Percentiles rank a stretch among this genome's conserved stretches.
Conservation (phyloP, 225 moss, liverwort and hornwort genomes). For the Antitrichia curtipendula region DNA sequence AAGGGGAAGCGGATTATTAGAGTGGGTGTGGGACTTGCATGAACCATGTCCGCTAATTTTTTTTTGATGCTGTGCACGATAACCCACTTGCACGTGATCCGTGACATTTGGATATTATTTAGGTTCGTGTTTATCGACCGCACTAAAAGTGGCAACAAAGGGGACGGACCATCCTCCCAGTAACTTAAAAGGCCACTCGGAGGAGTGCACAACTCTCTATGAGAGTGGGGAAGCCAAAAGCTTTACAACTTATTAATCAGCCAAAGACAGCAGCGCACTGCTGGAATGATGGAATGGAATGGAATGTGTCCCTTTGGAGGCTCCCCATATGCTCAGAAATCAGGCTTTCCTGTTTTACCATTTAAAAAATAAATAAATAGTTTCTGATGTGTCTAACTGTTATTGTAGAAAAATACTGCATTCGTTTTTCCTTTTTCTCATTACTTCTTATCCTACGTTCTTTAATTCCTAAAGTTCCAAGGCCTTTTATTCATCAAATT, state of each 20-base stretch:
- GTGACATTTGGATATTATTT: not conserved
- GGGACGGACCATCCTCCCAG: not conserved
- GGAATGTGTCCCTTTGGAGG: not conserved
- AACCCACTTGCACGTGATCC: not conserved
- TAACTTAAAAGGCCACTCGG: not conserved
- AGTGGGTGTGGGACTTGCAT: not conserved
- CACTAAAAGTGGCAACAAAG: not conserved
- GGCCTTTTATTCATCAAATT: not conserved
- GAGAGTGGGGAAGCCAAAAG: not conserved
- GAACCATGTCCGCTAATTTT: not conserved
- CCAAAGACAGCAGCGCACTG: not conserved
- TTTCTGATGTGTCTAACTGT: too few relatives aligned
- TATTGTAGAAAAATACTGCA: not conserved
- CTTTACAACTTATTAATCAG: not conserved
- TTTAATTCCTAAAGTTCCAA: not conserved
- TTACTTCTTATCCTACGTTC: not conserved
- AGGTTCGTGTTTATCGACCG: constrained; percentile 10
- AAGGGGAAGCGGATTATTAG: not conserved
- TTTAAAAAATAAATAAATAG: not conserved
- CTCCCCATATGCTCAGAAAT: not conserved
- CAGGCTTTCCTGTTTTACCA: not conserved
- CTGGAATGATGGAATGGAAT: not conserved
- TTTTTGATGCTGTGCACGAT: not conserved
- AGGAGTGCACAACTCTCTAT: not conserved
- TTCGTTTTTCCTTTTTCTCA: not conserved